Conservation (phyloP, 495 filamentous ascomycete species). For the Penicillium lividum region DNA sequence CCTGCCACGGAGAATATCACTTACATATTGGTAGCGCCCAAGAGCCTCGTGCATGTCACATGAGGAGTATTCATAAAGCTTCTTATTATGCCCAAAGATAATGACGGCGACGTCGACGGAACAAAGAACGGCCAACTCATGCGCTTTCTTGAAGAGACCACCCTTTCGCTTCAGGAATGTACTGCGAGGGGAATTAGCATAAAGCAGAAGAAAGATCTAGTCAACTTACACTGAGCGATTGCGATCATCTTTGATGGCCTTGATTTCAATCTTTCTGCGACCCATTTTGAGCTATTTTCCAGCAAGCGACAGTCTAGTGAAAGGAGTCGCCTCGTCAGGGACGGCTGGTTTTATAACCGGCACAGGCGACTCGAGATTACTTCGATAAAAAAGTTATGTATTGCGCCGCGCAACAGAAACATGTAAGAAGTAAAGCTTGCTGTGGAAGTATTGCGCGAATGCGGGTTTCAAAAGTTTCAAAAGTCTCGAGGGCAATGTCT, state of each 20-base stretch:
- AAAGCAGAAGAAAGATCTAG: conserved; percentile 1
- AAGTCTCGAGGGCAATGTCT: conserved; percentile 3
- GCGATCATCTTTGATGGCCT: conserved; percentile 98
- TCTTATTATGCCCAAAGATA: conserved; percentile 97
- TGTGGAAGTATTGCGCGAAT: not conserved
- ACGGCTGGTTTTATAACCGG: not conserved
- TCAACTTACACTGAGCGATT: conserved; percentile 93
- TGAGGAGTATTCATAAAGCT: conserved; percentile 96
- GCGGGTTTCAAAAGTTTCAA: not conserved
- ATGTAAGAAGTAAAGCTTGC: not conserved
- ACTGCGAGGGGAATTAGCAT: conserved; percentile 43
- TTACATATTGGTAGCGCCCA: conserved; percentile 82
- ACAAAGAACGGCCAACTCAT: conserved; percentile 96
- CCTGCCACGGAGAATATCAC: conserved; percentile 34
- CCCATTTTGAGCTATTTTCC: conserved; percentile 51
- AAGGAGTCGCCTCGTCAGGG: conserved; percentile 6
- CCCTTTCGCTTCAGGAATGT: conserved; percentile 99
- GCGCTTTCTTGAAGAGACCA: conserved; percentile 98
- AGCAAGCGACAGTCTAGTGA: conserved; percentile 4
- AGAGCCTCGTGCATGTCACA: conserved; percentile 89
- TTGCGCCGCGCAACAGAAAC: not conserved
- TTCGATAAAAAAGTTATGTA: not conserved
- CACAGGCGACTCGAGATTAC: not conserved
- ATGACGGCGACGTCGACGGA: conserved; percentile 98
- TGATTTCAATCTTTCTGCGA: conserved; percentile 93